phyloP scores from a whole-genome alignment of 805 yeast species.

The Jamesozyma hellenica region DNA sequence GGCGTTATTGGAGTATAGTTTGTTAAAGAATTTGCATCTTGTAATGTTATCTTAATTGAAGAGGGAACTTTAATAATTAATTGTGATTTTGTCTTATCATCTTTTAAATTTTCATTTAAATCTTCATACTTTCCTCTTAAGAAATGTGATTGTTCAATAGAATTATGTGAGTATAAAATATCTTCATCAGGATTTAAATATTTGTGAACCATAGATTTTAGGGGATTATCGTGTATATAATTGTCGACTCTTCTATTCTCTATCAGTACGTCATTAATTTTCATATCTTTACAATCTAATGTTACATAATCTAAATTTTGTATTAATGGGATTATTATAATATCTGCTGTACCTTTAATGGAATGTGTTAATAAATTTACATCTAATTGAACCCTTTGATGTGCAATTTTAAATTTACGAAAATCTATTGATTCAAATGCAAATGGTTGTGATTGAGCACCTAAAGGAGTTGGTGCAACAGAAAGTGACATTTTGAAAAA shows the following conservation, averaged over 20 bases:
- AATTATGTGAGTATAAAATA: conserved; percentile 16
- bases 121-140: conserved; percentile 25
- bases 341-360: conserved; percentile 68
- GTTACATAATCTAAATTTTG: conserved; percentile 46
- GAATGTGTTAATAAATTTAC: conserved; percentile 57
- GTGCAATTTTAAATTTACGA: conserved; percentile 55
- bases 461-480: conserved; percentile 21
- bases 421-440: conserved; percentile 7
- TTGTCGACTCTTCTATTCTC: conserved; percentile 42
- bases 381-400: conserved; percentile 73
- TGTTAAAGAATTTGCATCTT: conserved; percentile 36
- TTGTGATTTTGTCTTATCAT: conserved; percentile 24
- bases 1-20: conserved; percentile 33
- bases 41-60: conserved; percentile 45
- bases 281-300: conserved; percentile 73
- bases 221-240: conserved; percentile 27
- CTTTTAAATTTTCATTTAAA: conserved; percentile 22
- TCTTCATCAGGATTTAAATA: conserved; percentile 9
- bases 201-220: conserved; percentile 10
- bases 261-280: conserved; percentile 51
- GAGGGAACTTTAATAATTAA: conserved; percentile 26
- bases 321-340: conserved; percentile 67
- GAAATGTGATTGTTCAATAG: conserved; percentile 28
- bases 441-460: conserved; percentile 9
- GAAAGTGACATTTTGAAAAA: conserved; percentile 17